Conservation (phyloP, 2,329 filamentous ascomycete genomes). For the Colletotrichum chrysophilum region DNA sequence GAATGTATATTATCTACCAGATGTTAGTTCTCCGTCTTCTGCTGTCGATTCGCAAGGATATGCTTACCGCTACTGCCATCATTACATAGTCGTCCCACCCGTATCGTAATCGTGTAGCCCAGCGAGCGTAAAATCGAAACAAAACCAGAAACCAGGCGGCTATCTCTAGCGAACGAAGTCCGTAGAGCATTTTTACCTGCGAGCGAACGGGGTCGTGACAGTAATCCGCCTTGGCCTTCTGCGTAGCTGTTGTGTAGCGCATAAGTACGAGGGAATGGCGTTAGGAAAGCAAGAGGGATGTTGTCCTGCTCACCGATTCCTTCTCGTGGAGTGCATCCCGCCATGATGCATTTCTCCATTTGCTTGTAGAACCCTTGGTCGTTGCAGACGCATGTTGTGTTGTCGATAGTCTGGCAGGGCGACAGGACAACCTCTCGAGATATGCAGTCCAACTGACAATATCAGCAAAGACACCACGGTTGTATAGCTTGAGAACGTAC, state of each 20-base stretch:
- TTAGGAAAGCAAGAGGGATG: not conserved
- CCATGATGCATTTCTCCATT: not conserved
- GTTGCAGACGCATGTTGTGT: not conserved
- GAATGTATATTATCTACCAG: not conserved
- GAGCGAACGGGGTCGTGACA: not conserved
- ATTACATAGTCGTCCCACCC: not conserved
- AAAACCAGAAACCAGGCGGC: not conserved
- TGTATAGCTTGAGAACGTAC: not conserved
- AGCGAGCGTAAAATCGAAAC: not conserved
- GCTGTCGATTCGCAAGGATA: not conserved
- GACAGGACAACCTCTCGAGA: not conserved
- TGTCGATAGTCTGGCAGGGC: not conserved
- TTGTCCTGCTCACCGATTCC: not conserved
- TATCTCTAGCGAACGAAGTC: not conserved
- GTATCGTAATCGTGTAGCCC: not conserved
- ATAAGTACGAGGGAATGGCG: not conserved
- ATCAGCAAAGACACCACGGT: not conserved
- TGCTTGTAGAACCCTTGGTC: not conserved
- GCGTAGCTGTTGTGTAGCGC: not conserved
- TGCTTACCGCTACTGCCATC: not conserved
- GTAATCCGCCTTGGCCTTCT: not conserved
- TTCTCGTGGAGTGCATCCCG: not conserved
- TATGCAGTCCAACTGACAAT: not conserved
- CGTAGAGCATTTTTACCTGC: not conserved
- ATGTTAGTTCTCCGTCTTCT: not conserved